Evolutionary conservation across 2,329 filamentous ascomycete genomes (phyloP), one percentile per base, ranked within the genome.

Genomic region (Alternaria postmessia): DNA sequence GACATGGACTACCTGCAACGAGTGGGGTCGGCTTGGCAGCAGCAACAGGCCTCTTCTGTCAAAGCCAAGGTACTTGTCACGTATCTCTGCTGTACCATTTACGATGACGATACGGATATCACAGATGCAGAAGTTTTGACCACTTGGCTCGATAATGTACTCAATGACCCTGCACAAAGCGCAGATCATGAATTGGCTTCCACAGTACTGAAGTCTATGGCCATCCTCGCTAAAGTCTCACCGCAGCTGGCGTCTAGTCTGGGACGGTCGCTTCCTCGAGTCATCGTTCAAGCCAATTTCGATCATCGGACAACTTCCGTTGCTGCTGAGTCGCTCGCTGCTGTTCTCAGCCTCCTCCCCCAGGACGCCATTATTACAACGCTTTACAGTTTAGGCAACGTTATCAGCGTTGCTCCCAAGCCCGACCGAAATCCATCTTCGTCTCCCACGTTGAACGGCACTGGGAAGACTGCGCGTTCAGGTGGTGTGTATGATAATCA

Each of bases 311-410:
- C 89, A 12, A 89, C 95, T 43, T 85, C 84, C 2, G 85, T 94
- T 34, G 94, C 94, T 28, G 93, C 94, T n/a, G 88, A 89, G 66
- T 95, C 91, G 69, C 83, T 99, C 34, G 93, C 94, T 2, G 90
- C 89, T 66, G 88, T 96, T 18, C 82, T 99, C 56, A 90, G 89
- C 67, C 85, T 90, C 70, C 85, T 98, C 12, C 96, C 95, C 1
- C 91, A 96, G 70, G 95, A 99, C 81, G 90, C 93, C 36, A 87
- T 97, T 36, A 98, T 99, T 67, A 96, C 94, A 5, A 98, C 94
- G 1, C 83, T 99, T 9, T 99, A 99, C 79, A 95, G 93, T 0
- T 85, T 99, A n/a, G 95, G 95, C 20, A 99, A 99, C 75, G 91
- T 97, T 4, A 84, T 99, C 14, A 97, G 93, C 69, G 89, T 93